Evolutionary conservation across 1,284 basidiomycete species (phyloP), one percentile per base, ranked within the genome.

Genomic region (Cutaneotrichosporon spelunceum): DNA sequence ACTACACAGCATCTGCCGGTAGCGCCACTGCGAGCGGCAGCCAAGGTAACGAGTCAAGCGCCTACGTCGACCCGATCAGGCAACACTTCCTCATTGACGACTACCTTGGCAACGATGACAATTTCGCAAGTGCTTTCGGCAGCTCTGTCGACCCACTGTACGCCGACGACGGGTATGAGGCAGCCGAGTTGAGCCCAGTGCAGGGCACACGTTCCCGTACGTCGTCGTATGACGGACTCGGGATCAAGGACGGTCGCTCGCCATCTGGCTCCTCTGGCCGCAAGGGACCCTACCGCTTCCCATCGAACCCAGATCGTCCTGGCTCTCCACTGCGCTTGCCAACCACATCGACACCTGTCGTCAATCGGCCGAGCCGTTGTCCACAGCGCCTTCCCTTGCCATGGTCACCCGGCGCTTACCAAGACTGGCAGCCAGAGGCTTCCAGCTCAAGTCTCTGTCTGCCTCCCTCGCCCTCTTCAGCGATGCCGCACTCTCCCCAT

Each of bases 241-340:
- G 39, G 3, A 30, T 13, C 8, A 7, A 36, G 30, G 4, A 4
- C 4, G 8, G 29, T 14, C 45, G 27, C 11, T 30, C 58, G 16
- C 10, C 36, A 8, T 60, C 58, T 6, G 16, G 23, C 7, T 7
- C 39, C 2, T 53, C 52, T 2, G 52, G 52, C 29, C 52, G 52
- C 52, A 34, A 19, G 10, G 23, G 29, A 24, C 34, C 52, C 19
- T 6, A 16, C 19, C 52, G 52, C 34, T 53, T 55, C 26, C 58
- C 53, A 2, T 57, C 56, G 36, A 50, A 48, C 45, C 42, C 58
- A 8, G 54, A 61, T 6, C 47, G 54, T 1, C 54, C 54, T 3
- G 36, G 59, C 4, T 62, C 61, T 11, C 33, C 52, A 4, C 50
- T 62, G 30, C 52, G 61, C 7, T 16, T 61, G 2, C 60, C 60